Base-by-base conservation (phyloP, 2,329 filamentous ascomycete genomes). In the Colletotrichum neosansevieriae region DNA sequence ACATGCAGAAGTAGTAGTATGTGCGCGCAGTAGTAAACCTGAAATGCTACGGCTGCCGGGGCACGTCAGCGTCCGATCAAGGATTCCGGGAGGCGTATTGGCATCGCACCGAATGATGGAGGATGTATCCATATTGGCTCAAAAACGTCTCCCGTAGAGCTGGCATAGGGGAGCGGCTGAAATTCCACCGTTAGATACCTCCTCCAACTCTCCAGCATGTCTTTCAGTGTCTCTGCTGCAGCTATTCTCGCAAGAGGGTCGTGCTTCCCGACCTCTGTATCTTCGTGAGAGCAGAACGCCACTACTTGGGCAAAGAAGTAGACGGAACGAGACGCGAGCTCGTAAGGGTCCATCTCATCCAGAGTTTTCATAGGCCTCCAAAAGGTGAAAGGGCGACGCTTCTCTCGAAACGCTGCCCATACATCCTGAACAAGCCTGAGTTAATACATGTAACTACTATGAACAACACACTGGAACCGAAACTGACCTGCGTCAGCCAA, bases 381-480 rank as follows among this genome's bases (percentile, higher is more conserved):
- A 53, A 89, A 88, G 24, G 83, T 89, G 70, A 89, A 84, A 2
- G 84, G 83, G 10, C 83, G 80, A 5, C 89, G 79, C 19, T 81
- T 80, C 73, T 90, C 88, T 2, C 87, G 82, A 70, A 90, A 89
- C 0, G 88, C 88, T 2, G 87, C 88, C 88, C 88, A 91, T 0
- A 89, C 82, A 73, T 91, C 89, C 73, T 91, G 88, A 80, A 6
- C 91, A 77, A 29, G 29, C 6, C 29, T 29, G 7, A 2, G 29
- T 29, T 29, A 29, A 29, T 29, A 29, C 1, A 29, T 29, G 6
- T 29, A 9, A 29, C 29, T 29, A 29, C 29, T 29, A 7, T 7
- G 29, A 9, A 9, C 6, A 7, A 7, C 6, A 6, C 29, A 29
- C 29, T 29, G 29, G 7, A 7, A 29, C 1, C 9, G 1, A 4